Conservation (phyloP, 2,329 filamentous ascomycete species). For the Diaporthe capsici region DNA sequence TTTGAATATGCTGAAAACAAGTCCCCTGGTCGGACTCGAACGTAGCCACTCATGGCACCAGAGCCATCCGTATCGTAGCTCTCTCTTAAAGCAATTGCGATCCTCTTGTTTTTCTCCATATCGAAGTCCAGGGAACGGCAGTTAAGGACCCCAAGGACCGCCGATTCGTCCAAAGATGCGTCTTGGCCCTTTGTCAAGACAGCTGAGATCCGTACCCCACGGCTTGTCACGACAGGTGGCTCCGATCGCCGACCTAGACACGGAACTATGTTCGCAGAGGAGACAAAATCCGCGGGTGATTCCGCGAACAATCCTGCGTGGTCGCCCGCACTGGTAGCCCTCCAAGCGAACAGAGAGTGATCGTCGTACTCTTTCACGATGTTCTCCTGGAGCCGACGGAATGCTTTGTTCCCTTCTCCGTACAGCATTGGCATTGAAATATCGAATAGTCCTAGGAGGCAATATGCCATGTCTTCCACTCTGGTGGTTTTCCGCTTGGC, state of each 20-base stretch:
- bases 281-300: not conserved
- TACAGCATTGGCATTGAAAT: slow-evolving; percentile 49
- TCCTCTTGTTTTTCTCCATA: not conserved
- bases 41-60: not conserved
- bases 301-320: not conserved
- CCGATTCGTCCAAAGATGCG: not conserved
- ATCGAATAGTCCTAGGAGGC: slow-evolving; percentile 47
- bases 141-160: not conserved
- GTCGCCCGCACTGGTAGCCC: not conserved
- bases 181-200: not conserved
- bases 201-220: not conserved
- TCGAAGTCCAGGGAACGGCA: not conserved
- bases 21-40: not conserved
- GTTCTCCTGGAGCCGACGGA: slow-evolving; percentile 47
- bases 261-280: not conserved
- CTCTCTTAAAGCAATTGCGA: not conserved
- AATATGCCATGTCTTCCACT: slow-evolving; percentile 47
- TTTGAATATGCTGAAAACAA: not conserved
- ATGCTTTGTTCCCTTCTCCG: slow-evolving; percentile 47
- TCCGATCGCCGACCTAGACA: not conserved
- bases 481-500: slow-evolving; percentile 43
- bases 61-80: not conserved
- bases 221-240: not conserved
- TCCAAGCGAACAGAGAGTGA: slow-evolving; percentile 42
- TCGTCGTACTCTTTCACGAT: slow-evolving; percentile 40